Evolutionary conservation across 2,329 filamentous ascomycete genomes (phyloP).

Genomic region (Dothideomycetidae sp.): DNA sequence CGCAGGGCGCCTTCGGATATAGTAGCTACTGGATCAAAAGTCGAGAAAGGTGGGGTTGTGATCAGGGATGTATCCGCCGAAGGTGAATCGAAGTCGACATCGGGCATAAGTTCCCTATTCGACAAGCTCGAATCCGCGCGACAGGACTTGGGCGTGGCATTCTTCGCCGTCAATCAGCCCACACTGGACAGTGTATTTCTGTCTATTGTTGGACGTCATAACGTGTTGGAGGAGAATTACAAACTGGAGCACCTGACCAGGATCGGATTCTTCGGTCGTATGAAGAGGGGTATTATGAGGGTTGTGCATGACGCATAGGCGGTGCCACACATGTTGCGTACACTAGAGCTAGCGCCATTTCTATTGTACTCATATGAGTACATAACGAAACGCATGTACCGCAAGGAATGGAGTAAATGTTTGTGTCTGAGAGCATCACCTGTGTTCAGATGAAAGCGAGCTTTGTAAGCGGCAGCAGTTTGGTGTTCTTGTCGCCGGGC

Average conservation of each 20-base stretch:
- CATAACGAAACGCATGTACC: no score
- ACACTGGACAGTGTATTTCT: constrained; percentile 87
- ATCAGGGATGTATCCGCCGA: constrained; percentile 7
- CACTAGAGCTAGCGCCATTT: no score
- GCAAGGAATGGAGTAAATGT: no score
- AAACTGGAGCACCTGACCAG: constrained; percentile 12
- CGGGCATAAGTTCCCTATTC: constrained; percentile 52
- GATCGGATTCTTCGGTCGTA: constrained; percentile 1
- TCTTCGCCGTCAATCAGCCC: constrained; percentile 76
- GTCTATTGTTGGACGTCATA: constrained; percentile 65
- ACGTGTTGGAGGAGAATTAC: constrained; percentile 56
- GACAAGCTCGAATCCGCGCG: constrained; percentile 59
- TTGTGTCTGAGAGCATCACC: no score
- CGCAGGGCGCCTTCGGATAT: constrained; percentile 10
- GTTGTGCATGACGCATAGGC: constrained; percentile 1
- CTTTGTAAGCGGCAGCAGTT: no score
- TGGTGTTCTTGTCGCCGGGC: no score
- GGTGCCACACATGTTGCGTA: no score
- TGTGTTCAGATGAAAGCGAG: no score
- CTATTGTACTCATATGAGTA: no score
- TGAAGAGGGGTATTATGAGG: constrained; percentile 1
- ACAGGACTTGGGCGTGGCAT: constrained; percentile 55
- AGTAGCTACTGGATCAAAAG: constrained; percentile 12
- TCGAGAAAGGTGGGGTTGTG: constrained; percentile 2
- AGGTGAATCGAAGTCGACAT: neutral